phyloP scores from a whole-genome alignment of 352 stramenopile genomes.

The Phytophthora tubulina region DNA sequence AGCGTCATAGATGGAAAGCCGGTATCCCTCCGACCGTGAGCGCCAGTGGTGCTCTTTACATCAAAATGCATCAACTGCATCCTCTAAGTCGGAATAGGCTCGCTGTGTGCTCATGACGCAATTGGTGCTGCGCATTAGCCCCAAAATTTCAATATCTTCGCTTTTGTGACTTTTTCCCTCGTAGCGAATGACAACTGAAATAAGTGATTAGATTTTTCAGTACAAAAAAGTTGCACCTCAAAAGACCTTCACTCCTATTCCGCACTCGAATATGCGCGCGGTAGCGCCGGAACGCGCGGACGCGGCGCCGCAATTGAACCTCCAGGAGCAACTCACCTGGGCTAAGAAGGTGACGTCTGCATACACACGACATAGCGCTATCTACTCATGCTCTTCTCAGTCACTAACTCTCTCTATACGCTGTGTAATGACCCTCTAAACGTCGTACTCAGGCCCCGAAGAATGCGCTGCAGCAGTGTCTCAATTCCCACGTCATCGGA shows the following conservation, averaged over 20 bases:
- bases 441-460: conserved; percentile 36
- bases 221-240: conserved; percentile 17
- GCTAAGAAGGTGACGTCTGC: conserved; percentile 50
- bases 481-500: conserved; percentile 85
- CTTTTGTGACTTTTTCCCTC: too few species aligned
- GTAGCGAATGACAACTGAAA: too few species aligned
- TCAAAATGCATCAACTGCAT: too few species aligned
- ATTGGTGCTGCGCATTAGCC: too few species aligned
- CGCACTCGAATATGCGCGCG: conserved; percentile 38
- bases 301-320: conserved; percentile 50
- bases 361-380: conserved; percentile 7
- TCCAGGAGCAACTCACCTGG: conserved; percentile 75
- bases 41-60: too few species aligned
- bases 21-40: too few species aligned
- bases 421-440: not conserved
- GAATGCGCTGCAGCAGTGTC: conserved; percentile 73
- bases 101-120: too few species aligned
- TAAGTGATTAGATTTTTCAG: too few species aligned
- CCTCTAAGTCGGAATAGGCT: too few species aligned
- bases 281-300: conserved; percentile 12
- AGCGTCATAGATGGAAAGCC: not conserved
- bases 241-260: conserved; percentile 41
- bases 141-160: too few species aligned
- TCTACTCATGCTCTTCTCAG: conserved; percentile 2
- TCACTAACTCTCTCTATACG: conserved; percentile 10